Evolutionary conservation across 306 rosid genomes (phyloP).

Genomic region (Cucumis hystrix): DNA sequence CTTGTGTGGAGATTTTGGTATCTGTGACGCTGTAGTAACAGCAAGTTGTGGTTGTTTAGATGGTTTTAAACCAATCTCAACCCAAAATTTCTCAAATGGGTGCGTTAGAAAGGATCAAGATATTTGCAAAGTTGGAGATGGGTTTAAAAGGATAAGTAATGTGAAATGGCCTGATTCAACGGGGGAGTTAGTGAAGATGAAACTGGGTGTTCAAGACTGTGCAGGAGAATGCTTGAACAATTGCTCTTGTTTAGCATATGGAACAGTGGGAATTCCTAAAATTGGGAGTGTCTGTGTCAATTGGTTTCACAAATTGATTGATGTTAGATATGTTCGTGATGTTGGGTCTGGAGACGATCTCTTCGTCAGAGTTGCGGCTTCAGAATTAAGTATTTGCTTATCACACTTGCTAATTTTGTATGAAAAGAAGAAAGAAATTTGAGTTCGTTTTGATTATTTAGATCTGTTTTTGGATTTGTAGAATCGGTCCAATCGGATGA

Average conservation of each 20-base stretch:
- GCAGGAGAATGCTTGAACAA: constrained; percentile 4
- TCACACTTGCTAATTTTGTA: neutral
- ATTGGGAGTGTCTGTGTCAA: constrained; percentile 4
- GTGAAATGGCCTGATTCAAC: neutral
- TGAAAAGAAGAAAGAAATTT: no score
- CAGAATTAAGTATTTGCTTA: constrained; percentile 1
- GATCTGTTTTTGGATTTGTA: no score
- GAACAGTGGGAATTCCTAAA: neutral
- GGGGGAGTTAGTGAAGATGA: neutral
- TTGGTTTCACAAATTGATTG: constrained; percentile 18
- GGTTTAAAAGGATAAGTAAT: neutral
- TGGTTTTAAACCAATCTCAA: constrained; percentile 2
- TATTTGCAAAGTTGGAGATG: constrained; percentile 5
- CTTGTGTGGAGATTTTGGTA: constrained; percentile 31
- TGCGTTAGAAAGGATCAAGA: neutral
- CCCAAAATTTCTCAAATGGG: neutral
- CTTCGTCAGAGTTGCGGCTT: neutral
- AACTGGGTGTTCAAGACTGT: constrained; percentile 1
- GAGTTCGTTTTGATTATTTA: no score
- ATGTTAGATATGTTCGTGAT: neutral
- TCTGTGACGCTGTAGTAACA: neutral
- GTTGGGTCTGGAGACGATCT: neutral
- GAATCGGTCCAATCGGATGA: neutral
- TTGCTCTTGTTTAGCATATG: constrained; percentile 21
- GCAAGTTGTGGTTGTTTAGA: neutral